Base-by-base conservation (phyloP, 139 green algal species). In the Nannochloris sp. region DNA sequence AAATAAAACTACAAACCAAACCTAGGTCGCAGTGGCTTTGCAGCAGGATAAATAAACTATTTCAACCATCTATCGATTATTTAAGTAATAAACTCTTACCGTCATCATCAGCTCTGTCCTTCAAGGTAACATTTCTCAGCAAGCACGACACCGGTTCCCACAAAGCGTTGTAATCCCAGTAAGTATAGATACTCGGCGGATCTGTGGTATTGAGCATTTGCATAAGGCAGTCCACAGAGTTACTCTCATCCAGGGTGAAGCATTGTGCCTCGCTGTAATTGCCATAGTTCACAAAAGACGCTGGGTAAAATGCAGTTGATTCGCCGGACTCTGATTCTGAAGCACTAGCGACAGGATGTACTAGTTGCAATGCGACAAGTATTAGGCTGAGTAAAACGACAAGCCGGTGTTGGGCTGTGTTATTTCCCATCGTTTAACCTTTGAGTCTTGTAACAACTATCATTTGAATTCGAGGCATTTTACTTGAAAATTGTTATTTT, bases 141-240 rank as follows among this genome's bases (percentile, higher is more conserved):
- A 74, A 53, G 53, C 72, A 78, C 4, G 42, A 24, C 33, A 65
- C 39, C 25, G 51, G 54, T 25, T 66, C 46, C 72, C 68, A 79
- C 25, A 73, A n/a, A 12, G 36, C 29, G 4, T 36, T 15, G 48
- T 71, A 65, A 0, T 61, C 9, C 1, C 25, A 25, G 24, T 38
- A 78, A 9, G 23, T 23, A 61, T 77, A 77, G 3, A 65, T 68
- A 64, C 44, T 66, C 33, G 65, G 71, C 3, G 71, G 71, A 25
- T 78, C 31, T 0, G 60, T 63, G 25, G 73, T 8, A 64, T 78
- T 78, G 10, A 78, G 32, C 15, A 58, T n/a, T 54, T 78, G 65
- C 13, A 36, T 34, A 7, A 13, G 30, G 38, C 71, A 78, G 9
- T 36, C 36, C 8, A 70, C 66, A 24, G 73, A 46, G 24, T 72